Evolutionary conservation across 1,284 basidiomycete genomes (phyloP).

Genomic region (Fomitopsis pinicola): DNA sequence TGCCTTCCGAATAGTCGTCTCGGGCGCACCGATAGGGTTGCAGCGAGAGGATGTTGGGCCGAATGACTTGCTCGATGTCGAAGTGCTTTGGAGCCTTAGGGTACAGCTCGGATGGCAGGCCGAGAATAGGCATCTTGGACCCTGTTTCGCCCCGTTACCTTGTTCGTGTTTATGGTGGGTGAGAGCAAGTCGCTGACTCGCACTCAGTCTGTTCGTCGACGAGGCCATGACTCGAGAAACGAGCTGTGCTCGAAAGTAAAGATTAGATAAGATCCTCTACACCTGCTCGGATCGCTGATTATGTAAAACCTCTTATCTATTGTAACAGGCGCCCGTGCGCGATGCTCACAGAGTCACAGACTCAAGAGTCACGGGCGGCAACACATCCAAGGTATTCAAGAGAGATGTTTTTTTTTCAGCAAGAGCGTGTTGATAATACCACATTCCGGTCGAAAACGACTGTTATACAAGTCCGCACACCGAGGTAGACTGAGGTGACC

Average conservation of each 20-base stretch:
- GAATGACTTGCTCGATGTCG: constrained; percentile 77
- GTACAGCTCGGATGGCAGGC: constrained; percentile 35
- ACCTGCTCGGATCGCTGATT: neutral
- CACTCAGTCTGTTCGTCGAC: neutral
- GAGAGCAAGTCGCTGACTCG: neutral
- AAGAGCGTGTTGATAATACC: too few species aligned
- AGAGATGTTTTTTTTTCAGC: too few species aligned
- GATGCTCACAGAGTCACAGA: too few species aligned
- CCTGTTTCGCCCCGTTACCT: neutral
- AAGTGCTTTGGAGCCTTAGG: constrained; percentile 72
- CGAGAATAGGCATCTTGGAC: constrained; percentile 41
- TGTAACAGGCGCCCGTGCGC: too few species aligned
- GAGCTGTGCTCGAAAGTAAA: neutral
- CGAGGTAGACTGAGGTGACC: too few species aligned
- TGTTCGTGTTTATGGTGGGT: neutral
- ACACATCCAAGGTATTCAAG: too few species aligned
- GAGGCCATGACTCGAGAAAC: neutral
- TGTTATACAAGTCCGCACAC: too few species aligned
- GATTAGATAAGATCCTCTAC: neutral
- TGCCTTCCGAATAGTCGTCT: constrained; percentile 91
- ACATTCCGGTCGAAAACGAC: too few species aligned
- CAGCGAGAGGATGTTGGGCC: constrained; percentile 90
- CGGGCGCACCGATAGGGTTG: constrained; percentile 95
- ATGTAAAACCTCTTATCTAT: too few species aligned
- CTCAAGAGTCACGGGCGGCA: too few species aligned